Base-by-base conservation (phyloP, 208 protist species). In the Naegleria gruberi region DNA sequence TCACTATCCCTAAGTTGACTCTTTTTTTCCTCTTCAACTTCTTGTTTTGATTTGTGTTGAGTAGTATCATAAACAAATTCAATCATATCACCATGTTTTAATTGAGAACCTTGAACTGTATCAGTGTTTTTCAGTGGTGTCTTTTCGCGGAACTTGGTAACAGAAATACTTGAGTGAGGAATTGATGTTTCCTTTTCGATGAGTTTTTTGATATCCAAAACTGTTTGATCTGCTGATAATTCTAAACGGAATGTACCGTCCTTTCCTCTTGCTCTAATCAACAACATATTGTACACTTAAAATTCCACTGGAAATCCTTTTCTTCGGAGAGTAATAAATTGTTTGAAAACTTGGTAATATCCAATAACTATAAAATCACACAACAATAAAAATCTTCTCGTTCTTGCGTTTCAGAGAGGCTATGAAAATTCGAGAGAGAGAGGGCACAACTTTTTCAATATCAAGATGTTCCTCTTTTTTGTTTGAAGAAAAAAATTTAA, bases 241-340 rank as follows among this genome's bases (percentile, higher is more conserved):
- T 88, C 84, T 37, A 44, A 88, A 12, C 45, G 8, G 46, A 88
- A 88, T 65, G 84, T 88, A 6, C 84, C 84, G 43, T 88, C 84
- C 26, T 65, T 88, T 88, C 84, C 84, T 51, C 84, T 51, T n/a
- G n/a, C 43, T 65, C 84, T 37, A 26, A 88, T 88, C 65, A 77
- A 77, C 65, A 77, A 37, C 46, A n/a, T n/a, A n/a, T n/a, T n/a
- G n/a, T n/a, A n/a, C n/a, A n/a, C n/a, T n/a, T n/a, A n/a, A n/a
- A n/a, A n/a, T n/a, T n/a, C n/a, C n/a, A n/a, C n/a, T n/a, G n/a
- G n/a, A n/a, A n/a, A n/a, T n/a, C n/a, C n/a, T n/a, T n/a, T n/a
- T n/a, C n/a, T n/a, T n/a, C n/a, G n/a, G n/a, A n/a, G n/a, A n/a
- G n/a, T n/a, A n/a, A n/a, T n/a, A n/a, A n/a, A n/a, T n/a, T n/a